Evolutionary conservation across 2,329 filamentous ascomycete species (phyloP).

Genomic region (Leptographium procerum): DNA sequence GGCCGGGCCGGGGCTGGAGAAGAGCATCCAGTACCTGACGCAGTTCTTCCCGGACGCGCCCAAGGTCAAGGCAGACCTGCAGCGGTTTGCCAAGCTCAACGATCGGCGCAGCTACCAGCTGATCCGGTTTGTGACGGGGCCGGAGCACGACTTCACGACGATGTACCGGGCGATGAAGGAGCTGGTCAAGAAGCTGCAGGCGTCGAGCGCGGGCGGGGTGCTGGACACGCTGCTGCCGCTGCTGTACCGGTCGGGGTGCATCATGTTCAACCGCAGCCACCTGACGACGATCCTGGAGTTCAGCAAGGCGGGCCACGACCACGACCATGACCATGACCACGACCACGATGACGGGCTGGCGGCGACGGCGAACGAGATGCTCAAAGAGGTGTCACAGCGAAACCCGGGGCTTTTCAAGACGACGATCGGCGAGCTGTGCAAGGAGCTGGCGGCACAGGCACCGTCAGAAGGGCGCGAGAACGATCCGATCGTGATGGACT

Average conservation of each 20-base stretch:
- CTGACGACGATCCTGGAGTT: constrained; percentile 81
- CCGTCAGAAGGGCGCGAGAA: constrained; percentile 59
- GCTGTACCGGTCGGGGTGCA: constrained; percentile 69
- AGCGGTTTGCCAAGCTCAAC: constrained; percentile 83
- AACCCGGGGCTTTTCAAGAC: constrained; percentile 88
- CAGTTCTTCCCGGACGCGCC: constrained; percentile 65
- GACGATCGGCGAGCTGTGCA: constrained; percentile 84
- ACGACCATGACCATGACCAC: constrained; percentile 64
- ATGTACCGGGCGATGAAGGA: constrained; percentile 86
- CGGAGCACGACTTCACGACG: constrained; percentile 84
- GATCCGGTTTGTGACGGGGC: constrained; percentile 71
- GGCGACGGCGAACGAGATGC: constrained; percentile 70
- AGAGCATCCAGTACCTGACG: constrained; percentile 60
- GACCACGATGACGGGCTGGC: constrained; percentile 72
- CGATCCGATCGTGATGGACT: constrained; percentile 69
- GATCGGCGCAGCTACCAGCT: constrained; percentile 86
- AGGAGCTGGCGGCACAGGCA: constrained; percentile 69
- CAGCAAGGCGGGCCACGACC: constrained; percentile 72
- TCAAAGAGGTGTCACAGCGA: constrained; percentile 82
- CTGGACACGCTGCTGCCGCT: constrained; percentile 73
- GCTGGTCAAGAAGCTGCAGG: constrained; percentile 68
- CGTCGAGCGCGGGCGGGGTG: constrained; percentile 50
- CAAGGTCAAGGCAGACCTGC: constrained; percentile 64
- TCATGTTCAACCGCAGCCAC: constrained; percentile 92
- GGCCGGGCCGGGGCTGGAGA: constrained; percentile 59